These are phyloP conservation scores for Xylariales sp. DNA, from an alignment of 2,329 filamentous ascomycete species.

Conservation along the genomic window DNA sequence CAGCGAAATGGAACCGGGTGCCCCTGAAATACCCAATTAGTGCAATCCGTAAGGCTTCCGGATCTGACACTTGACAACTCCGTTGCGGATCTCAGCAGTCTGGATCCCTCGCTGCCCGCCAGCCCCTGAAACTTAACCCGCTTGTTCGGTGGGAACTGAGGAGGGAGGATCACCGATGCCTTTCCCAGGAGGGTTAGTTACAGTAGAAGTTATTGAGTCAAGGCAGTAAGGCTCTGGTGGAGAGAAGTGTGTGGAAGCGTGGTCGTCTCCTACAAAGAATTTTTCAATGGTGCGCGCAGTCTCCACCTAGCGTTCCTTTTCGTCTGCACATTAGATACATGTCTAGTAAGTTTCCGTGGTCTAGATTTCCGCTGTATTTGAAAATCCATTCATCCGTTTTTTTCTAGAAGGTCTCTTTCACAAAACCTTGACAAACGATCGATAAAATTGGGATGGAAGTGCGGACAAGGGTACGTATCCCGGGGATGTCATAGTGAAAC, in stretches of 20 bases:
- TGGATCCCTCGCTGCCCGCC: conserved; percentile 7
- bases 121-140: conserved; percentile 29
- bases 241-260: background rate
- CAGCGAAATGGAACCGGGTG: background rate
- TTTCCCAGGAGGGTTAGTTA: background rate
- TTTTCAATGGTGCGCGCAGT: conserved; percentile 14
- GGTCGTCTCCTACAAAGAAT: conserved; percentile 1
- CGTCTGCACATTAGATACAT: too few species aligned
- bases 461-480: background rate
- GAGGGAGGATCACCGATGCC: background rate
- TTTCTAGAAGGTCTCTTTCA: conserved; percentile 18
- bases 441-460: background rate
- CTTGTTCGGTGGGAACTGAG: conserved; percentile 14
- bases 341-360: background rate
- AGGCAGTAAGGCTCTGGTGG: background rate
- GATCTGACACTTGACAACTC: conserved; percentile 27
- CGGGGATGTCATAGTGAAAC: conserved; percentile 9
- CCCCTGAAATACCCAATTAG: conserved; percentile 10
- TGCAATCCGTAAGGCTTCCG: conserved; percentile 1
- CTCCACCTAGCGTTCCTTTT: conserved; percentile 3
- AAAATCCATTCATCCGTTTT: background rate
- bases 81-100: conserved; percentile 21
- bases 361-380: background rate
- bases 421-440: background rate
- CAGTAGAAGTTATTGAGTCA: conserved; percentile 18